Conservation (phyloP, 2,329 filamentous ascomycete genomes). For the Clarireedia homoeocarpa region DNA sequence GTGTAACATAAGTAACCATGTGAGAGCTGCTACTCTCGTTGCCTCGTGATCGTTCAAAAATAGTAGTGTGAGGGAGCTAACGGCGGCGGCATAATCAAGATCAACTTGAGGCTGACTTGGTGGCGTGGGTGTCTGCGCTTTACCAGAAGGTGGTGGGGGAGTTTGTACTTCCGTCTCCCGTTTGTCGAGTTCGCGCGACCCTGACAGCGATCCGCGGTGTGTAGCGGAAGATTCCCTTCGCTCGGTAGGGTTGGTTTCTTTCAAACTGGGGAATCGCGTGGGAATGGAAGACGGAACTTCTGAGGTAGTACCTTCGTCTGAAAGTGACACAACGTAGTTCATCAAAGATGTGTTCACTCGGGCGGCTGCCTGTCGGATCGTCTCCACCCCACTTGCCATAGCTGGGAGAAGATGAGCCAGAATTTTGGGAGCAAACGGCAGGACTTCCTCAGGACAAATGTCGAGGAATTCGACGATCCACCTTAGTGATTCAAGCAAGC, state of each 20-base stretch:
- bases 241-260: constrained; percentile 26
- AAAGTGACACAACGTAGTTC: constrained; percentile 87
- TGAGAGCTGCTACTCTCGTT: constrained; percentile 85
- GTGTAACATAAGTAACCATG: constrained; percentile 97
- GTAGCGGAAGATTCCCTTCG: constrained; percentile 27
- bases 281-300: constrained; percentile 33
- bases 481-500: constrained; percentile 79
- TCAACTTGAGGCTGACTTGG: constrained; percentile 51
- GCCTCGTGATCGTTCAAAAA: constrained; percentile 97
- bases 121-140: constrained; percentile 28
- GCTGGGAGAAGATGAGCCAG: constrained; percentile 87
- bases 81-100: constrained; percentile 92
- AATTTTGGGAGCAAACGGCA: constrained; percentile 88
- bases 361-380: constrained; percentile 79
- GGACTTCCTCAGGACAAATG: constrained; percentile 92
- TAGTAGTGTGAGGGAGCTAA: constrained; percentile 84
- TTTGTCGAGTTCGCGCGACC: constrained; percentile 41
- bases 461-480: constrained; percentile 98
- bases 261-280: constrained; percentile 36
- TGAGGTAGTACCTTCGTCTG: constrained; percentile 49
- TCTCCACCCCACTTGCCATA: constrained; percentile 85
- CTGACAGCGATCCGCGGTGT: constrained; percentile 32
- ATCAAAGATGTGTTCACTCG: constrained; percentile 86
- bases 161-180: constrained; percentile 45
- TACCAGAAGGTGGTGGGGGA: constrained; percentile 33